Evolutionary conservation across 805 yeast genomes (phyloP).

Genomic region (Groenewaldozyma tartarivorans): DNA sequence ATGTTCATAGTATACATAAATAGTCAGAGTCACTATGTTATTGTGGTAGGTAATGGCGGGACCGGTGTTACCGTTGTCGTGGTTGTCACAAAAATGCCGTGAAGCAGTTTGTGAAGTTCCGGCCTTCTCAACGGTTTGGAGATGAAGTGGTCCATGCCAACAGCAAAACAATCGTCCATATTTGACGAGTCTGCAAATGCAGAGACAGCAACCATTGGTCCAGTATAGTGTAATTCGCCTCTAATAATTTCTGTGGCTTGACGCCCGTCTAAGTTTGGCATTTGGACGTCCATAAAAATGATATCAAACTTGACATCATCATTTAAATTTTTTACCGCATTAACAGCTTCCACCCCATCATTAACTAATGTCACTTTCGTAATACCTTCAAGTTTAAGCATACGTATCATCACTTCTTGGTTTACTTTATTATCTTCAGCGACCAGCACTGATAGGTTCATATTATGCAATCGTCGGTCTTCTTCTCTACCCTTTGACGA

Average conservation of each 20-base stretch:
- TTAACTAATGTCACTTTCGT: conserved; percentile 64
- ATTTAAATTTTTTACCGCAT: conserved; percentile 40
- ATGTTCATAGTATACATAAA: no score
- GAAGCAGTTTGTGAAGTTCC: conserved; percentile 49
- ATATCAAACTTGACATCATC: conserved; percentile 42
- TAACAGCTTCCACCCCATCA: conserved; percentile 84
- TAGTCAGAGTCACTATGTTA: no score
- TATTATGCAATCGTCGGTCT: conserved; percentile 7
- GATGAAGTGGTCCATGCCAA: conserved; percentile 91
- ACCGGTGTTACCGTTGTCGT: no score
- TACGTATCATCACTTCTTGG: conserved; percentile 85
- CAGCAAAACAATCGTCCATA: conserved; percentile 60
- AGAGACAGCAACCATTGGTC: conserved; percentile 87
- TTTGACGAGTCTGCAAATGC: conserved; percentile 94
- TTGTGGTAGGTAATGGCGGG: no score
- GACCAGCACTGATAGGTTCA: conserved; percentile 44
- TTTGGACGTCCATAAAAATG: conserved; percentile 94
- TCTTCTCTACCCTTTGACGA: conserved; percentile 9
- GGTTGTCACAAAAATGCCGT: conserved; percentile 4
- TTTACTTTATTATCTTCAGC: conserved; percentile 94
- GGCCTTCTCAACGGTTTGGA: conserved; percentile 79
- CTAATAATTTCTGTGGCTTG: conserved; percentile 72
- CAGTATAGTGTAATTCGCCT: conserved; percentile 44
- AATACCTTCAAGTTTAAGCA: conserved; percentile 80
- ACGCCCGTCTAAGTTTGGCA: conserved; percentile 90